Percentiles rank a stretch among this genome's conserved stretches.
Evolutionary conservation across 2,329 filamentous ascomycete species (phyloP).

Genomic region (Eutypella sp.): DNA sequence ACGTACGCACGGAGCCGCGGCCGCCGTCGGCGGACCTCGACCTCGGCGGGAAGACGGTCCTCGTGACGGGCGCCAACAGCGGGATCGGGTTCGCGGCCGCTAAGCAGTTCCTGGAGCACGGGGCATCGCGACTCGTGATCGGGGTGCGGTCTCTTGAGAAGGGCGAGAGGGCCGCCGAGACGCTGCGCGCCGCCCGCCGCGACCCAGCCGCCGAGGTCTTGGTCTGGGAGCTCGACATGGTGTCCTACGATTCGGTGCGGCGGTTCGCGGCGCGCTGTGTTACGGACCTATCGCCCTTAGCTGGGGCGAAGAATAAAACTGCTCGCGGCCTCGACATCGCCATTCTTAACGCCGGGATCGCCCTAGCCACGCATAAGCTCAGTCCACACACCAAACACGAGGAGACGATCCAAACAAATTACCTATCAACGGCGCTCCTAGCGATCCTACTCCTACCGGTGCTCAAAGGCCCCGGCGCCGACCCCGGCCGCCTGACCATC

Average conservation of each 20-base stretch:
- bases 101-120: neutral
- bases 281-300: neutral
- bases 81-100: neutral
- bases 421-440: conserved; percentile 11
- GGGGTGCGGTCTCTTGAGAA: neutral
- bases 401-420: conserved; percentile 11
- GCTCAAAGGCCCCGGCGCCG: neutral
- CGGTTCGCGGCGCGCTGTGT: neutral
- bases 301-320: neutral
- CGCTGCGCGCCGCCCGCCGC: neutral
- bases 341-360: conserved; percentile 13
- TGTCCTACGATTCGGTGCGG: conserved; percentile 3
- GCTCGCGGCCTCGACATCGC: conserved; percentile 10
- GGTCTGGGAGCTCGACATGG: conserved; percentile 5
- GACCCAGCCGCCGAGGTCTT: neutral
- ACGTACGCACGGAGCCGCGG: neutral
- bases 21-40: neutral
- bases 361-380: neutral
- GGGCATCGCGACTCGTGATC: neutral
- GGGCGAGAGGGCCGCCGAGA: neutral
- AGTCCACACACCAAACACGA: conserved; percentile 10
- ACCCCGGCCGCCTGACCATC: neutral
- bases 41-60: neutral
- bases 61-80: neutral
- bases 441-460: conserved; percentile 8